phyloP scores from a whole-genome alignment of 768 basidiomycete species.

The Glaciozyma antarctica region DNA sequence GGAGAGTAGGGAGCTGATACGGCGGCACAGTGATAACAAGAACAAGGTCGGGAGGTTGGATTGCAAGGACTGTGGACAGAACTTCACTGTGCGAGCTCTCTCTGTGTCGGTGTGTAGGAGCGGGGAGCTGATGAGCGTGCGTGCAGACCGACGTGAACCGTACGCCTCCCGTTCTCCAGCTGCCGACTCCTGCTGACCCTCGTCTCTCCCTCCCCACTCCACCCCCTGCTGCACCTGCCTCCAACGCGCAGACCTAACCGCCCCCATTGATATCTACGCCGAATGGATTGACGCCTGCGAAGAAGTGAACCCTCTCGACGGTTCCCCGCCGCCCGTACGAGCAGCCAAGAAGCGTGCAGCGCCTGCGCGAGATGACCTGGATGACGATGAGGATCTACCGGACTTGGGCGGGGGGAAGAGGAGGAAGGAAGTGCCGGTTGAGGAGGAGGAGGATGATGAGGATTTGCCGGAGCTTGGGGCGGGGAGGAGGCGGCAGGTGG shows the following conservation, averaged over 20 bases:
- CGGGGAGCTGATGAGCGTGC: background rate
- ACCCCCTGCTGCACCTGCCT: no score
- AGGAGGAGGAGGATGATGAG: background rate
- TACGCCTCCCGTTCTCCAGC: background rate
- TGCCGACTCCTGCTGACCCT: slow-evolving; percentile 5
- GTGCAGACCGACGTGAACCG: background rate
- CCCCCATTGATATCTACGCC: slow-evolving; percentile 29
- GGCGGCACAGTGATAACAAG: slow-evolving; percentile 10
- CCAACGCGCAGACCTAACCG: slow-evolving; percentile 23
- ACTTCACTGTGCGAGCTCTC: slow-evolving; percentile 13
- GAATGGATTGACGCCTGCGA: slow-evolving; percentile 31
- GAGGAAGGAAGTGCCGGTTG: background rate
- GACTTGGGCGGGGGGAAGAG: background rate
- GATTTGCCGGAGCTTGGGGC: background rate
- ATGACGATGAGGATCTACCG: slow-evolving; percentile 10
- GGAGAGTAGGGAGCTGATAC: background rate
- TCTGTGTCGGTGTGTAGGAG: background rate
- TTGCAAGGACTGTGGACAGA: slow-evolving; percentile 28
- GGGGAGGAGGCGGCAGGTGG: background rate
- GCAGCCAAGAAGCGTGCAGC: background rate
- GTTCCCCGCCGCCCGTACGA: background rate
- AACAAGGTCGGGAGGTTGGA: slow-evolving; percentile 20
- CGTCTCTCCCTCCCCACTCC: background rate
- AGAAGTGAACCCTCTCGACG: slow-evolving; percentile 13
- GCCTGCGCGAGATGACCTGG: background rate